Conservation (phyloP, 768 basidiomycete species). For the Agaricus blazei region DNA sequence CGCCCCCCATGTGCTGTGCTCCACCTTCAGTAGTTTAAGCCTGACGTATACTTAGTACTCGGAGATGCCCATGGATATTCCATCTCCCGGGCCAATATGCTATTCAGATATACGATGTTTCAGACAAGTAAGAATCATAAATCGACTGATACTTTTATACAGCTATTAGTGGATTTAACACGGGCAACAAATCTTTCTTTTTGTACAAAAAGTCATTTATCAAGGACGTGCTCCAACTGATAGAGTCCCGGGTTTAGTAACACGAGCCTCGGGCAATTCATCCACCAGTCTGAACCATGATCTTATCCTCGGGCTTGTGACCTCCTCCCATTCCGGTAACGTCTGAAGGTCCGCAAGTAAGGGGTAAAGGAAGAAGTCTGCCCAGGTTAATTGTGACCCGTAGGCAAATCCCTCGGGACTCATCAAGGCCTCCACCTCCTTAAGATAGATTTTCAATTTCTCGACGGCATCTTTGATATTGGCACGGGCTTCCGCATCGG, state of each 20-base stretch:
- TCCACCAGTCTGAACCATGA: conserved; percentile 24
- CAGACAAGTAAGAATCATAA: too few species aligned
- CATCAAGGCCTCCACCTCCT: conserved; percentile 22
- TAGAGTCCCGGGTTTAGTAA: conserved; percentile 22
- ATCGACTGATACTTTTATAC: background rate
- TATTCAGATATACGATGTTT: too few species aligned
- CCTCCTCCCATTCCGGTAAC: conserved; percentile 23
- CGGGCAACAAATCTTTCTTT: background rate
- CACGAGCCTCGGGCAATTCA: conserved; percentile 19
- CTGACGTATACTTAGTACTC: too few species aligned
- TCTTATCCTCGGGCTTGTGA: conserved; percentile 14
- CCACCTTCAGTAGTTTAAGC: too few species aligned
- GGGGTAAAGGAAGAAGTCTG: conserved; percentile 28
- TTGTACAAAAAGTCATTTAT: background rate
- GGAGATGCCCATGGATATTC: too few species aligned
- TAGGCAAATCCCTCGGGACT: conserved; percentile 20
- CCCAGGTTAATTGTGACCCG: conserved; percentile 24
- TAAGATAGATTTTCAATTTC: conserved; percentile 19
- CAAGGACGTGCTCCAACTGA: conserved; percentile 21
- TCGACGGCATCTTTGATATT: conserved; percentile 17
- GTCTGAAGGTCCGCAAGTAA: conserved; percentile 24
- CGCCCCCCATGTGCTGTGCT: too few species aligned
- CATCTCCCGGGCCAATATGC: too few species aligned
- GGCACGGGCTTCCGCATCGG: conserved; percentile 16
- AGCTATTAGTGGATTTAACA: background rate